Evolutionary conservation across 352 stramenopile genomes (phyloP).

Genomic region (Phytophthora parvispora): DNA sequence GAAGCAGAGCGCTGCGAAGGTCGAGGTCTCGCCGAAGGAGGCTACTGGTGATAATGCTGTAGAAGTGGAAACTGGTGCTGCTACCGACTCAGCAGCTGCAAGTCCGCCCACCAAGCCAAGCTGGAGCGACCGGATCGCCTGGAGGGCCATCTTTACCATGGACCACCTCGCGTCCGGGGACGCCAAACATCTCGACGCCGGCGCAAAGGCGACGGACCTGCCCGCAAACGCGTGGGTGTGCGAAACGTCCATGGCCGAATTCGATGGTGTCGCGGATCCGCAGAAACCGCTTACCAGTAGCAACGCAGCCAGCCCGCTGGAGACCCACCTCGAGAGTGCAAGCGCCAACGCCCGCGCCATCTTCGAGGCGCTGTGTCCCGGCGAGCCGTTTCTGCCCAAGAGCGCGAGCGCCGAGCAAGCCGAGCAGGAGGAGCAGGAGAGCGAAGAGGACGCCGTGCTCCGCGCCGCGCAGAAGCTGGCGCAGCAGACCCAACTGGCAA

Average conservation of each 20-base stretch:
- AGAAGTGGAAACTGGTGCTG: not conserved
- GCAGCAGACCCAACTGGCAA: conserved; percentile 8
- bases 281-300: conserved; percentile 3
- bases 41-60: not conserved
- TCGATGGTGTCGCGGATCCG: not conserved
- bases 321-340: conserved; percentile 72
- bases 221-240: conserved; percentile 60
- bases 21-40: not conserved
- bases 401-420: conserved; percentile 66
- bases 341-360: conserved; percentile 70
- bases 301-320: conserved; percentile 43
- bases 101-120: not conserved
- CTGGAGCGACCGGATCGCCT: conserved; percentile 51
- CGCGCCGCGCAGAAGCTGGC: conserved; percentile 65
- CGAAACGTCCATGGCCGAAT: conserved; percentile 41
- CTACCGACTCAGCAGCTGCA: too few relatives aligned
- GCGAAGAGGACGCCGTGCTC: conserved; percentile 71
- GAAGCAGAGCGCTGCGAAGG: conserved; percentile 5
- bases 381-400: conserved; percentile 71
- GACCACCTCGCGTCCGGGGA: conserved; percentile 46
- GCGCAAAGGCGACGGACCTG: conserved; percentile 34
- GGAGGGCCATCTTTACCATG: conserved; percentile 74
- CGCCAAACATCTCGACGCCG: conserved; percentile 2
- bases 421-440: conserved; percentile 66
- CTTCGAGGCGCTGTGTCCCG: conserved; percentile 70